Base-by-base conservation (phyloP, 192 early-diverging fungal genomes). In the Diversispora epigaea region DNA sequence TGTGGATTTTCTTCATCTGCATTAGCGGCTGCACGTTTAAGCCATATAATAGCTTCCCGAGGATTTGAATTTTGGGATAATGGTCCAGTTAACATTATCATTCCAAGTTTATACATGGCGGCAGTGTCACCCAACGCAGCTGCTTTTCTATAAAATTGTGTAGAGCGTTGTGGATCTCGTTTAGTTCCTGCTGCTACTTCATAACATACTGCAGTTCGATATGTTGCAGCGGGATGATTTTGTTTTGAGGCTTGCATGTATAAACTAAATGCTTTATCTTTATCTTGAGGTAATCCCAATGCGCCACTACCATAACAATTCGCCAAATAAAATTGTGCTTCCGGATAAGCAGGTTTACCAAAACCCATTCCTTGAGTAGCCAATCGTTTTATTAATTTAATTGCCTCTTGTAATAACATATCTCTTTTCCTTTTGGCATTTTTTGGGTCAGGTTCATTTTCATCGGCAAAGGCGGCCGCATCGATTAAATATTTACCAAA, bases 61-160 rank as follows among this genome's bases (percentile, higher is more conserved):
- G 96, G 94, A 76, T 95, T 91, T 52, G 84, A 77, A 8, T 83
- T 75, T 68, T 93, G 90, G 9, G 90, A 88, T 64, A 98, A 80
- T 75, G 89, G 75, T 11, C 96, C 96, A 77, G 94, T 91, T 77
- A 98, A 80, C 56, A 98, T 79, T 15, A 98, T 92, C 87, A 96
- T 90, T 21, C 95, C 98, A 19, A 98, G 84, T 82, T 98, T 98
- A 88, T 94, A 96, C 98, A 99, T 98, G 32, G 94, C 95, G 0
- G 95, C 90, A 12, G 95, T 92, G 65, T 98, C 95, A 58, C 93
- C 91, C 62, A 96, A 79, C 11, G 91, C 89, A 0, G 96, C 96
- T 0, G 95, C 92, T 83, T 98, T 97, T 70, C 94, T 86, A 80
- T 95, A 98, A 76, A 93, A 98, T 79, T 96, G 93, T 45, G 94